Conservation (phyloP, 805 yeast species). For the Myxozyma sirexii region DNA sequence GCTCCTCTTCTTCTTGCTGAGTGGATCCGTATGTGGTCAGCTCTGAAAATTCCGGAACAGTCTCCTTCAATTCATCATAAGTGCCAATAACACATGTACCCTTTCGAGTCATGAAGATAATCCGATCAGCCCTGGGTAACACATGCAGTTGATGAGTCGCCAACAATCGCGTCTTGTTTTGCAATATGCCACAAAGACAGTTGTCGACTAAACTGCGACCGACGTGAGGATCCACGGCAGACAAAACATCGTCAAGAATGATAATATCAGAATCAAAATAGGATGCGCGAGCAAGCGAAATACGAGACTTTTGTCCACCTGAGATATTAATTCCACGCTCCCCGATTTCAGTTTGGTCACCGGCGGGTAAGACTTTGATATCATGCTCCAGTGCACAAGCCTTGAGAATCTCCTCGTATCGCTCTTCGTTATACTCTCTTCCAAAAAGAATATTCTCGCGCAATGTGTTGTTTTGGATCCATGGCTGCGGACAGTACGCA, state of each 20-base stretch:
- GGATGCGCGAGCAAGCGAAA: constrained; percentile 79
- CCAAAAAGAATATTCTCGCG: constrained; percentile 78
- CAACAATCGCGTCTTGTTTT: constrained; percentile 64
- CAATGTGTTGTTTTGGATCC: constrained; percentile 83
- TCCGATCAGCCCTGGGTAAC: constrained; percentile 66
- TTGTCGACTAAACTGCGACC: constrained; percentile 73
- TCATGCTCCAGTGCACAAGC: constrained; percentile 72
- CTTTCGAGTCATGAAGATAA: constrained; percentile 65
- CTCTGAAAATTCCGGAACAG: constrained; percentile 50
- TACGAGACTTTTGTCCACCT: constrained; percentile 90
- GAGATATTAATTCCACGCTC: constrained; percentile 86
- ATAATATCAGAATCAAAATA: constrained; percentile 68
- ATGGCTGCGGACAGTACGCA: constrained; percentile 65
- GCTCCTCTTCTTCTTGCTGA: constrained; percentile 29
- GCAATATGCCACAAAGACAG: constrained; percentile 64
- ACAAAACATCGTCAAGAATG: constrained; percentile 76
- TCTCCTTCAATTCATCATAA: constrained; percentile 52
- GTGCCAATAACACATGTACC: constrained; percentile 62
- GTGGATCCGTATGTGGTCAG: constrained; percentile 39
- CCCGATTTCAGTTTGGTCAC: constrained; percentile 83
- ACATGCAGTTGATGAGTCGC: constrained; percentile 85
- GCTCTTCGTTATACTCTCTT: constrained; percentile 50
- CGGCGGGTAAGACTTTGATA: constrained; percentile 66
- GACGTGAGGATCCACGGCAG: constrained; percentile 88
- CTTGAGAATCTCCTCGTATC: constrained; percentile 57